phyloP scores from a whole-genome alignment of 371 early-diverging fungal species.

The Syncephalastrum sp. region DNA sequence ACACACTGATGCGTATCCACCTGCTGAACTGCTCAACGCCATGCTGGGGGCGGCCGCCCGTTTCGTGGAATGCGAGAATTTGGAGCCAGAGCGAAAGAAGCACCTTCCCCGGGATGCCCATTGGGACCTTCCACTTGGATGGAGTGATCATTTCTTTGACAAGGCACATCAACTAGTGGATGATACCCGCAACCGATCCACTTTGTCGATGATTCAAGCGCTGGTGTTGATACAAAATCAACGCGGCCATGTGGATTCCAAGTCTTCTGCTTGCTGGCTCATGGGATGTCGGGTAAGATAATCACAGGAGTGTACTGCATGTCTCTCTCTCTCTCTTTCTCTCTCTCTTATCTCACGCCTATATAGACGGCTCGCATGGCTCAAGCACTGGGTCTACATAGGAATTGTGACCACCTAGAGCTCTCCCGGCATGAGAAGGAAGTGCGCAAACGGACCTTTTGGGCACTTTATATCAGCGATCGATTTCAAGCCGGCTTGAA shows the following conservation, averaged over 20 bases:
- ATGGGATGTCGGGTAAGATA: constrained; percentile 25
- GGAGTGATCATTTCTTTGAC: constrained; percentile 46
- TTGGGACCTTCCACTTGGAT: constrained; percentile 41
- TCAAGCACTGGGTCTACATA: constrained; percentile 40
- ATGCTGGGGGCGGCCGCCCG: constrained; percentile 54
- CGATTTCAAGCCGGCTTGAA: constrained; percentile 43
- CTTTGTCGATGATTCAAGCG: constrained; percentile 42
- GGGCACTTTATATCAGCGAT: constrained; percentile 43
- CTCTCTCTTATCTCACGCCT: background rate
- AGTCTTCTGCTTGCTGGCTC: constrained; percentile 43
- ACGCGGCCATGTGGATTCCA: constrained; percentile 34
- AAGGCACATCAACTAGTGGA: constrained; percentile 29
- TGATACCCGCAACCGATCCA: constrained; percentile 17
- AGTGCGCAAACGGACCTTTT: constrained; percentile 45
- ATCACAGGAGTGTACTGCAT: background rate
- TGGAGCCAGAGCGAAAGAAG: constrained; percentile 12
- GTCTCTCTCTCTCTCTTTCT: too few species aligned
- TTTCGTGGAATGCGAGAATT: constrained; percentile 38
- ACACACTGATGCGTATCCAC: constrained; percentile 40
- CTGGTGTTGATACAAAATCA: constrained; percentile 42
- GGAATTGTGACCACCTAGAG: constrained; percentile 45
- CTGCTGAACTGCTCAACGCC: constrained; percentile 42
- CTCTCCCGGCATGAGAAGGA: constrained; percentile 46
- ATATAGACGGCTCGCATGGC: constrained; percentile 14
- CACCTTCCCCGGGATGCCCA: constrained; percentile 23